Evolutionary conservation across 768 basidiomycete genomes (phyloP).

Genomic region (Suillus tomentosus): DNA sequence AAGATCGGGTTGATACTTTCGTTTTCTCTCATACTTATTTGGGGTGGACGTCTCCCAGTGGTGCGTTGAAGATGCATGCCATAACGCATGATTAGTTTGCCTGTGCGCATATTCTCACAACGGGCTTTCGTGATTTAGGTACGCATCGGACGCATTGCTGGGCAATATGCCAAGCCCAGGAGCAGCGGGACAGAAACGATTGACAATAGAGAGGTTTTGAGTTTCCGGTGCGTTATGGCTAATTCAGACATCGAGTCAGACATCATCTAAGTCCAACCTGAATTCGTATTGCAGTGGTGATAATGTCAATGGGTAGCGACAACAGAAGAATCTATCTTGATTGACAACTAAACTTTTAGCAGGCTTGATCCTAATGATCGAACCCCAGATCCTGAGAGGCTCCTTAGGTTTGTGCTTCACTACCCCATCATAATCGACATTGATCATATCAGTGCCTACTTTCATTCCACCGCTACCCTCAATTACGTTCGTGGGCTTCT

Average conservation of each 20-base stretch:
- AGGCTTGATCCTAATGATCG: conserved; percentile 77
- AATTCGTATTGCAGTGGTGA: conserved; percentile 66
- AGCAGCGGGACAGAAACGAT: conserved; percentile 82
- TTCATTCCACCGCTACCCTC: conserved; percentile 90
- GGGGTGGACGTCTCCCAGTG: conserved; percentile 92
- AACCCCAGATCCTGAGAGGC: conserved; percentile 85
- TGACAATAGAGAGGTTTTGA: conserved; percentile 73
- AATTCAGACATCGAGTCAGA: not conserved
- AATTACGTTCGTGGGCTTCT: conserved; percentile 91
- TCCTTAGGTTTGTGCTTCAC: conserved; percentile 61
- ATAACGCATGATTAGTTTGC: conserved; percentile 1
- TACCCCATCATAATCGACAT: not conserved
- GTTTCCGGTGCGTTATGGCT: conserved; percentile 67
- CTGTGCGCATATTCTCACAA: conserved; percentile 11
- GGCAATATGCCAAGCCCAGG: conserved; percentile 95
- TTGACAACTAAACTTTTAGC: conserved; percentile 11
- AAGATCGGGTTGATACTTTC: conserved; percentile 92
- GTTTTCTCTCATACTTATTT: conserved; percentile 92
- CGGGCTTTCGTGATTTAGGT: conserved; percentile 42
- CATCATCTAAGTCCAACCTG: not conserved
- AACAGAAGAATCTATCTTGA: not conserved
- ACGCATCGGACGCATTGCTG: conserved; percentile 89
- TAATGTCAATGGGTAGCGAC: conserved; percentile 83
- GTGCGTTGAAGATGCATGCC: conserved; percentile 45
- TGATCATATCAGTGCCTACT: conserved; percentile 73